A percentile compares a stretch with the other conserved stretches of the same genome.
phyloP scores from a whole-genome alignment of 345 rosid genomes.

The Eucalyptus leucophloia region DNA sequence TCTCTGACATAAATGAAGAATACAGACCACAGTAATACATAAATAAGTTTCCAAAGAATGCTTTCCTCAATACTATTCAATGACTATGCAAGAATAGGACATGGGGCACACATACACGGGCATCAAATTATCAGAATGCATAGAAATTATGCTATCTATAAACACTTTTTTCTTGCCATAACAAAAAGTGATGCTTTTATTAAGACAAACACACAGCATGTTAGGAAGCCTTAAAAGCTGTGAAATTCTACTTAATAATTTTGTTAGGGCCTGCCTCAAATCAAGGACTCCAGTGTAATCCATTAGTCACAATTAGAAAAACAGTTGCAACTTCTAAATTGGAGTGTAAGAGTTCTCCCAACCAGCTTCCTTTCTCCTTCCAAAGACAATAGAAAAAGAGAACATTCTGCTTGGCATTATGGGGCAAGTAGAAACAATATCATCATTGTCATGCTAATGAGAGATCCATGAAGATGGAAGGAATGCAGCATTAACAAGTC shows the following conservation, averaged over 20 bases:
- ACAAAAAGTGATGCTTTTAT: not conserved
- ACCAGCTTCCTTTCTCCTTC: not conserved
- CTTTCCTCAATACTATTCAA: not conserved
- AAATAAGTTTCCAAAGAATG: not conserved
- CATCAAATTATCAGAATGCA: not conserved
- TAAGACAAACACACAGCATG: not conserved
- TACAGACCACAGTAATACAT: not conserved
- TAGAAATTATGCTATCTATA: not conserved
- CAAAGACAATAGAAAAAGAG: not conserved
- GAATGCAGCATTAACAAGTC: not conserved
- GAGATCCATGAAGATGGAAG: not conserved
- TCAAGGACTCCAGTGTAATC: not conserved
- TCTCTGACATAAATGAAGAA: conserved; percentile 28
- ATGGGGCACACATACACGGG: not conserved
- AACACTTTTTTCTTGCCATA: not conserved
- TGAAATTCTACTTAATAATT: not conserved
- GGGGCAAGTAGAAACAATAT: not conserved
- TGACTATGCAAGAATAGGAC: not conserved
- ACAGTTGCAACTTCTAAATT: not conserved
- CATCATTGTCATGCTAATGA: not conserved
- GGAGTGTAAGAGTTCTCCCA: not conserved
- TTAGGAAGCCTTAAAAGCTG: not conserved
- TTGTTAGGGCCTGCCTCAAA: not conserved
- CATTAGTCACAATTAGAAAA: not conserved
- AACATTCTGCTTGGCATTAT: not conserved